phyloP scores from a whole-genome alignment of 768 basidiomycete species.

The Tylopilus sp. region DNA sequence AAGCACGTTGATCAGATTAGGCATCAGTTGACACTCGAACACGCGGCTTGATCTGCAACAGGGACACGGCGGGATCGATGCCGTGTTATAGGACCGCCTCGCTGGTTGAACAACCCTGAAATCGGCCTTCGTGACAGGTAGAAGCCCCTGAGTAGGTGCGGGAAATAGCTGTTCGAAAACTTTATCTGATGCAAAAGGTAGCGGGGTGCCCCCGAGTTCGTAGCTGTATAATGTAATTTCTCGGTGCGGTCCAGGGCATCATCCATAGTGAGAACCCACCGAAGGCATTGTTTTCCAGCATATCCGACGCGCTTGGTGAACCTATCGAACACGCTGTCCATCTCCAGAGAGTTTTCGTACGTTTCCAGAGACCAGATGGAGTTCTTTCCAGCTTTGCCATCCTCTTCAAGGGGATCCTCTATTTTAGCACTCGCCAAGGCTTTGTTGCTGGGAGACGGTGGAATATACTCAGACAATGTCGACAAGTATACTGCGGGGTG shows the following conservation, averaged over 20 bases:
- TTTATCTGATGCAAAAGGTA: constrained; percentile 80
- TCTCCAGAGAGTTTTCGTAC: constrained; percentile 76
- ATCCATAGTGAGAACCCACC: constrained; percentile 43
- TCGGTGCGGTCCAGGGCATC: background rate
- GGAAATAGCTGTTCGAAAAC: constrained; percentile 77
- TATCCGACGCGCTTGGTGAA: constrained; percentile 71
- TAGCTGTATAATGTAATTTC: constrained; percentile 50
- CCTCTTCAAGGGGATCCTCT: constrained; percentile 41
- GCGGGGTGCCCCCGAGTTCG: constrained; percentile 78
- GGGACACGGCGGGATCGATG: constrained; percentile 60
- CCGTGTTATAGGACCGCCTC: constrained; percentile 53
- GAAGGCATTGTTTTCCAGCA: constrained; percentile 81
- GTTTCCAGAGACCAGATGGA: constrained; percentile 63
- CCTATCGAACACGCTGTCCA: constrained; percentile 83
- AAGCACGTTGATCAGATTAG: constrained; percentile 83
- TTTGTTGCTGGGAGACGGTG: constrained; percentile 50
- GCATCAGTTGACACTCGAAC: constrained; percentile 95
- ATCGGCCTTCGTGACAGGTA: constrained; percentile 57
- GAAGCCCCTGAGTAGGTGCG: constrained; percentile 37
- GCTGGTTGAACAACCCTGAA: constrained; percentile 48
- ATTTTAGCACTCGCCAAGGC: constrained; percentile 36
- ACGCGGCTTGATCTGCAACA: constrained; percentile 63
- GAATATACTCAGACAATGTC: constrained; percentile 69
- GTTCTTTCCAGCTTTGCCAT: constrained; percentile 44
- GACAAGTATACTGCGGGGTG: constrained; percentile 73